Conservation (phyloP, 352 stramenopile genomes). For the Phytophthora sojae region DNA sequence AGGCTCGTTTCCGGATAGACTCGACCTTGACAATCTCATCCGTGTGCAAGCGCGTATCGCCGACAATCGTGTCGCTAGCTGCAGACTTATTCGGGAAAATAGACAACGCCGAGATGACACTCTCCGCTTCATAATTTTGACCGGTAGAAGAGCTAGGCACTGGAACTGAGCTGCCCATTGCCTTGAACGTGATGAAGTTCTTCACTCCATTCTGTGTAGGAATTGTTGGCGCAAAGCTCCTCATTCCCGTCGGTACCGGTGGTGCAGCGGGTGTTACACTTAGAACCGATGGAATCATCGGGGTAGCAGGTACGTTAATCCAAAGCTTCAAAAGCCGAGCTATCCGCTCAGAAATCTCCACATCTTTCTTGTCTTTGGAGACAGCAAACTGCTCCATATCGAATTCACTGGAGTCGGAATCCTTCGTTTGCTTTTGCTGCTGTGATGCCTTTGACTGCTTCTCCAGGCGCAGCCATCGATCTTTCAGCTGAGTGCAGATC, state of each 20-base stretch:
- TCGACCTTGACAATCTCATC: constrained; percentile 57
- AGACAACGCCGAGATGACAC: constrained; percentile 34
- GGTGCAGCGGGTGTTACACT: background rate
- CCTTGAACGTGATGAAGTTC: constrained; percentile 39
- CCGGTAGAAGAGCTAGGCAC: constrained; percentile 17
- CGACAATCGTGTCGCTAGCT: constrained; percentile 21
- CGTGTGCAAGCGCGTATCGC: constrained; percentile 46
- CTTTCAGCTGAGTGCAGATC: constrained; percentile 64
- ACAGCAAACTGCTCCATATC: constrained; percentile 72
- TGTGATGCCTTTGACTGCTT: constrained; percentile 47
- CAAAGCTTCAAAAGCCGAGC: constrained; percentile 59
- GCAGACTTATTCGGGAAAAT: constrained; percentile 54
- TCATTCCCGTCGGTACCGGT: constrained; percentile 3
- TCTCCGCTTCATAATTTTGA: constrained; percentile 8
- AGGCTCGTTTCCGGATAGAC: constrained; percentile 76
- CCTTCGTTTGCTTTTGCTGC: constrained; percentile 34
- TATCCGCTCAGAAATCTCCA: constrained; percentile 71
- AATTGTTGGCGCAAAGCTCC: background rate
- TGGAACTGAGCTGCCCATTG: constrained; percentile 24
- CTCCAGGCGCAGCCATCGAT: constrained; percentile 70
- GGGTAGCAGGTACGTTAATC: constrained; percentile 47
- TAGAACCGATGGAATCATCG: constrained; percentile 20
- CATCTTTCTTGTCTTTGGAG: constrained; percentile 47
- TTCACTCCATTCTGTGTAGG: constrained; percentile 12
- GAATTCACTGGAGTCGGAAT: constrained; percentile 37